Base-by-base conservation (phyloP, 768 basidiomycete species). In the Leccinum aurantiacum region DNA sequence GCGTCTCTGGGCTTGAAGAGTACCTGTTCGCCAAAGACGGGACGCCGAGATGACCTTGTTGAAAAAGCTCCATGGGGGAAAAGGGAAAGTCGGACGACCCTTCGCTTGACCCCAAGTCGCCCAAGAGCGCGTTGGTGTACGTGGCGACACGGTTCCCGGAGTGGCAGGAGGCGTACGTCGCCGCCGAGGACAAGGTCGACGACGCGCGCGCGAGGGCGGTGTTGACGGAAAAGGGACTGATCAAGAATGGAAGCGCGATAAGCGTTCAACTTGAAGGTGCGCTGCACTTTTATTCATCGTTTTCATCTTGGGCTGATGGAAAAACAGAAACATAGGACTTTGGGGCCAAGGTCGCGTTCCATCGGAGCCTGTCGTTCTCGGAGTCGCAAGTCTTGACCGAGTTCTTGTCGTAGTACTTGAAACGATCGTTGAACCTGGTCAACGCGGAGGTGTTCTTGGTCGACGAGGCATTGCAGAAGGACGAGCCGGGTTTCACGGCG, bases 111-210 rank as follows among this genome's bases (percentile, higher is more conserved):
- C 24, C 24, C 24, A 3, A 24, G 24, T 86, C 87, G 67, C 87
- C 92, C 2, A 95, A 93, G 78, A 85, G 82, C 53, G 89, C 95
- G 17, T 79, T 89, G 61, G 82, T 98, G n/a, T 98, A 91, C 73
- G 91, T 98, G 54, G 91, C 97, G 59, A 91, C 84, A 22, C 72
- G 78, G 53, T 98, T 95, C 84, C 97, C 97, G 0, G 88, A 87
- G 64, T 99, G 97, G 97, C 96, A 99, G 74, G 86, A 93, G 65
- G 73, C 87, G 25, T 95, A 89, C 67, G 76, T 77, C 46, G 78
- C 79, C 56, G 75, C 77, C 56, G 77, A 77, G 27, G 82, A 85
- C 59, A 82, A 80, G 65, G 88, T 98, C 35, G 92, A 99, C 69
- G 94, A 98, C 69, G 85, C 77, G 38, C 88, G 86, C 72, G 84